Conservation (phyloP, 2,329 filamentous ascomycete genomes). For the Macrophomina tecta region DNA sequence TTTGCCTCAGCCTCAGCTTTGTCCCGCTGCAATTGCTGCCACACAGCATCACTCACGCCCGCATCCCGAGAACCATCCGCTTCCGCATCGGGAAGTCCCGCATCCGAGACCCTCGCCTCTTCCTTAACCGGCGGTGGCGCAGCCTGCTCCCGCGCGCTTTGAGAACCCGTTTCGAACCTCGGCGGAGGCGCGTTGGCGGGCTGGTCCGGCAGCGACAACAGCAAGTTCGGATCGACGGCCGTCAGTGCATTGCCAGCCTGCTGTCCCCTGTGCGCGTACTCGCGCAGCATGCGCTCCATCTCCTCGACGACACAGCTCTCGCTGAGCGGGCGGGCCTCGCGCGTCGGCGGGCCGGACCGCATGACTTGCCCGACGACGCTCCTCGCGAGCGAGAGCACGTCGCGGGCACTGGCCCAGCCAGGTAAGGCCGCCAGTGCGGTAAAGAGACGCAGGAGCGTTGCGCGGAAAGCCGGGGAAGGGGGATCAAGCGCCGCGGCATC, state of each 20-base stretch:
- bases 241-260: not conserved
- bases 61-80: not conserved
- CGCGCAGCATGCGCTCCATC: conserved; percentile 42
- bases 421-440: conserved; percentile 48
- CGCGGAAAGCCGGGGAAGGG: conserved; percentile 31
- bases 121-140: conserved; percentile 3
- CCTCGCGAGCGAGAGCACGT: conserved; percentile 63
- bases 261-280: conserved; percentile 37
- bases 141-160: no score
- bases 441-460: conserved; percentile 45
- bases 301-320: conserved; percentile 35
- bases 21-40: conserved; percentile 20
- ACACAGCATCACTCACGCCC: conserved; percentile 16
- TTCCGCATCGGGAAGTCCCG: not conserved
- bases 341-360: conserved; percentile 33
- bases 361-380: conserved; percentile 53
- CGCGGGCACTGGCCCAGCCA: conserved; percentile 69
- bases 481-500: conserved; percentile 36
- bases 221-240: no score
- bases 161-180: not conserved
- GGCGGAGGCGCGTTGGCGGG: no score
- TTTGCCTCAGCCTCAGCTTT: not conserved
- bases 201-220: no score
- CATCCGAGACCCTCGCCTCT: not conserved
- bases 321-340: conserved; percentile 34